Base-by-base conservation (phyloP, 2,329 filamentous ascomycete species). In the Aspergillus ruber region DNA sequence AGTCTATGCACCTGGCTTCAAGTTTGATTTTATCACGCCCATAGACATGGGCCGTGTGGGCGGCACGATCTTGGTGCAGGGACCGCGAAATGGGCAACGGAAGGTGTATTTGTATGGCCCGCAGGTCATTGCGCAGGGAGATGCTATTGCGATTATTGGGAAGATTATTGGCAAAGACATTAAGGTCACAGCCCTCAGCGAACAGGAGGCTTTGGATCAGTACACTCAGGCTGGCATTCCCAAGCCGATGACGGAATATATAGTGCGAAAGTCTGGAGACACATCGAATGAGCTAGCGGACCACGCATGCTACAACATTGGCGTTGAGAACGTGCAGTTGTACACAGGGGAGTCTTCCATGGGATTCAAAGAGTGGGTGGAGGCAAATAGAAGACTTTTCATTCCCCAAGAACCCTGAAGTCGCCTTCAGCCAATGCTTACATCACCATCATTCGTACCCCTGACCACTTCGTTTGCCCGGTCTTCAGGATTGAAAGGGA, bases 1-100 rank as follows among this genome's bases (percentile, higher is more conserved):
- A 33, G 36, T 71, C 2, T 54, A 56, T 6, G 54, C 55, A 8
- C 62, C 66, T 0, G 54, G 66, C 4, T 60, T 59, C 9, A 46
- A 51, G 36, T 56, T 63, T 12, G 75, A 78, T 52, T 65, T 53
- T 18, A 70, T 78, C 43, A 55, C 67, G 0, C 69, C 71, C 0
- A 56, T 56, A 2, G 74, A 78, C 52, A 75, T 79, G 39, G 75
- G 76, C 9, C 53, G 58, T 15, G 74, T 74, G 2, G 55, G 55
- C 25, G 75, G 72, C 3, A 61, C 52, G 0, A 55, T 75, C 7
- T 61, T 77, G 2, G 68, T 59, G 2, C 55, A 65, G 15, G 65
- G 66, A 2, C 55, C 58, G 7, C 50, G 46, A 4, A 20, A 20
- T 20, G 20, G 20, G 20, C 56, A 66, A 17, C 58, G 61, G 15